A percentile compares a stretch with the other conserved stretches of the same genome.
Evolutionary conservation across 495 filamentous ascomycete species (phyloP).

Genomic region (Neurospora sp.): DNA sequence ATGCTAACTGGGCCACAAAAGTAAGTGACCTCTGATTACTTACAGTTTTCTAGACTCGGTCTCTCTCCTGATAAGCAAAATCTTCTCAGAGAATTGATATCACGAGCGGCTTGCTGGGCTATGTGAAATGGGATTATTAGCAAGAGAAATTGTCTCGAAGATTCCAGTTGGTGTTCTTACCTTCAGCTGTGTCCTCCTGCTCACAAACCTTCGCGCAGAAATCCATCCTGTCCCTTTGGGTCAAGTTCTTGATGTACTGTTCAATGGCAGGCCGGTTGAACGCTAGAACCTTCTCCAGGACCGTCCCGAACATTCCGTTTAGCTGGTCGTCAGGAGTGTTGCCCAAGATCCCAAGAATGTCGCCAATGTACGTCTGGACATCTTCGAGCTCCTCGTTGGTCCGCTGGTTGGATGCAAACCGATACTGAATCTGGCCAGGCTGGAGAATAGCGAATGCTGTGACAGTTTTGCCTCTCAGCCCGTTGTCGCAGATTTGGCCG

Average conservation of each 20-base stretch:
- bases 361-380: neutral
- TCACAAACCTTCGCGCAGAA: neutral
- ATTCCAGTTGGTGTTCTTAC: neutral
- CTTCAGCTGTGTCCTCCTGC: neutral
- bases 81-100: neutral
- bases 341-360: conserved; percentile 5
- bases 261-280: neutral
- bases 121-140: neutral
- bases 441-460: conserved; percentile 14
- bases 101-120: neutral
- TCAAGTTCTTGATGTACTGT: neutral
- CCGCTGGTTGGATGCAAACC: conserved; percentile 16
- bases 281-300: neutral
- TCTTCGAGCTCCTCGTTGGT: neutral
- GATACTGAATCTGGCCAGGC: conserved; percentile 13
- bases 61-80: neutral
- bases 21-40: too few relatives aligned
- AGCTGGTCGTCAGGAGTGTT: neutral
- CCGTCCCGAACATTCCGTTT: neutral
- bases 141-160: neutral
- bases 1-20: too few relatives aligned
- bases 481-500: conserved; percentile 17
- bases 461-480: conserved; percentile 6
- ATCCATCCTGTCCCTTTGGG: neutral
- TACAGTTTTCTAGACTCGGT: neutral